phyloP scores from a whole-genome alignment of 176 grass and related monocot genomes.

The Triticum dicoccoides region DNA sequence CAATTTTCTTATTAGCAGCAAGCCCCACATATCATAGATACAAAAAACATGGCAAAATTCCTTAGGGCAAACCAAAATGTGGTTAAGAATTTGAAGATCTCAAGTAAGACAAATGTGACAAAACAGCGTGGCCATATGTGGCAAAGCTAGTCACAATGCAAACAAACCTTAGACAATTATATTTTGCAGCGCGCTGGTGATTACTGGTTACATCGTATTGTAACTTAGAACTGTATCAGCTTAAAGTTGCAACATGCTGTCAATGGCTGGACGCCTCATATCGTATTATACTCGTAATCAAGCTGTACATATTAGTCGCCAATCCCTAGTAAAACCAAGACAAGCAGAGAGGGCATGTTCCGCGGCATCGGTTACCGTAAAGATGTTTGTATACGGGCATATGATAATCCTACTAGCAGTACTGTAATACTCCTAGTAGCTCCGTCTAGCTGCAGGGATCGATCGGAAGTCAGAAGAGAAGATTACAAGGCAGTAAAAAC shows the following conservation, averaged over 20 bases:
- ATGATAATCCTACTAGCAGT: background rate
- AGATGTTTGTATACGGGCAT: slow-evolving; percentile 16
- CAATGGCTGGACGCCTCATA: background rate
- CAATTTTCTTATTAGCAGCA: no score
- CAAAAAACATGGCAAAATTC: no score
- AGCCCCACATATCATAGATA: no score
- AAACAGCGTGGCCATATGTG: no score
- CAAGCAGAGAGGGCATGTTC: slow-evolving; percentile 21
- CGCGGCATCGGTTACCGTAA: slow-evolving; percentile 16
- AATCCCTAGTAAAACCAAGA: slow-evolving; percentile 8
- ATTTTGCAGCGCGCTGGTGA: no score
- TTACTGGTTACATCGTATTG: no score
- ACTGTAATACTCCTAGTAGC: background rate
- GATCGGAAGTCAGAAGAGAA: slow-evolving; percentile 45
- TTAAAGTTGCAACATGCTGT: background rate
- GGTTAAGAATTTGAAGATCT: no score
- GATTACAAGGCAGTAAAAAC: slow-evolving; percentile 49
- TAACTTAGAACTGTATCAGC: background rate
- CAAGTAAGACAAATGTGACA: no score
- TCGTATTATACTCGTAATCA: background rate
- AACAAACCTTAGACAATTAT: no score
- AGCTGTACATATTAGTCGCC: background rate
- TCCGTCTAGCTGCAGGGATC: background rate
- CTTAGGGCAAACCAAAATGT: no score
- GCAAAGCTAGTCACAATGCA: no score